Evolutionary conservation across 106 monocot genomes (phyloP).

Genomic region (Dioscorea dumetorum): DNA sequence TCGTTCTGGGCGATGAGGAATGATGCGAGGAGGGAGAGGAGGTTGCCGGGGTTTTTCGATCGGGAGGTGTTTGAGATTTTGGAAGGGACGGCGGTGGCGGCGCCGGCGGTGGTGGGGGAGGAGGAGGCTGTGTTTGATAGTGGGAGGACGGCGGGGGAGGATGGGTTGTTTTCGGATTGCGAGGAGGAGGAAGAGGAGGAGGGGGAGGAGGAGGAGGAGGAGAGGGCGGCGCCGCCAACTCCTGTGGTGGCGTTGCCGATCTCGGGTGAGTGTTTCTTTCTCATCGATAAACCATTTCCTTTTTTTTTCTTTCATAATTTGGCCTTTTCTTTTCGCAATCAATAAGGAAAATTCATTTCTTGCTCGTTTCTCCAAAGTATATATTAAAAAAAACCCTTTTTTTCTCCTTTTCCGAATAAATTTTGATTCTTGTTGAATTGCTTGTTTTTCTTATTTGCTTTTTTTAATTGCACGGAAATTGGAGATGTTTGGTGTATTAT

Average conservation of each 20-base stretch:
- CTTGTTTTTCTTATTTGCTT: background rate
- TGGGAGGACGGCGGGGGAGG: slow-evolving; percentile 31
- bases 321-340: background rate
- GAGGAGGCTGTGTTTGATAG: slow-evolving; percentile 36
- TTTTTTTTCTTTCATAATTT: background rate
- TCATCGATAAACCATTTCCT: background rate
- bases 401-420: no score
- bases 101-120: slow-evolving; percentile 14
- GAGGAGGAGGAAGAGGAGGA: slow-evolving; percentile 31
- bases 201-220: slow-evolving; percentile 21
- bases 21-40: slow-evolving; percentile 60
- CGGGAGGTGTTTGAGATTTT: slow-evolving; percentile 82
- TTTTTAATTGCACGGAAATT: background rate
- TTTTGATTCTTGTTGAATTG: background rate
- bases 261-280: slow-evolving; percentile 26
- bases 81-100: slow-evolving; percentile 28
- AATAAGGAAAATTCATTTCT: no score
- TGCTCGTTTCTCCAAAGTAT: no score
- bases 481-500: background rate
- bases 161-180: slow-evolving; percentile 47
- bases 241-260: slow-evolving; percentile 28
- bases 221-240: background rate
- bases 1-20: slow-evolving; percentile 83
- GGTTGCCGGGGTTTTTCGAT: slow-evolving; percentile 83
- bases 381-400: no score